Evolutionary conservation across 2,329 filamentous ascomycete genomes (phyloP).

Genomic region (Ampelomyces quisqualis): DNA sequence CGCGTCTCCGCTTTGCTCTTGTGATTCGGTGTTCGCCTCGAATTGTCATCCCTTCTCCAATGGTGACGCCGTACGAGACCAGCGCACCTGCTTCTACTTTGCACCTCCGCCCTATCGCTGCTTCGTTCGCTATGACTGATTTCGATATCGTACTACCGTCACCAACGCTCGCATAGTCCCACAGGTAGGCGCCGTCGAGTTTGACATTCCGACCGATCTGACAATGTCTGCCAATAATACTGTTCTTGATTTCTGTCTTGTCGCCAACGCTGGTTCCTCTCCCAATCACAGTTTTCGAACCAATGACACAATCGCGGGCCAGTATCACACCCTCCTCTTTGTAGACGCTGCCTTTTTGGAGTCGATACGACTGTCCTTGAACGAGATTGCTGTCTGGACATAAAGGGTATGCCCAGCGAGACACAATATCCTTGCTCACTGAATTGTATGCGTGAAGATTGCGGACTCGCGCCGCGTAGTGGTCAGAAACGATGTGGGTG

Average conservation of each 20-base stretch:
- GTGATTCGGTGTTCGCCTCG: slow-evolving; percentile 49
- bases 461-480: slow-evolving; percentile 82
- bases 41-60: slow-evolving; percentile 62
- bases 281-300: slow-evolving; percentile 72
- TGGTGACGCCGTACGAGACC: slow-evolving; percentile 73
- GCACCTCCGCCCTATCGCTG: slow-evolving; percentile 69
- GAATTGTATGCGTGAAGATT: slow-evolving; percentile 89
- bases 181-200: slow-evolving; percentile 79
- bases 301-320: slow-evolving; percentile 69
- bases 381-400: slow-evolving; percentile 87
- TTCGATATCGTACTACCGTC: slow-evolving; percentile 70
- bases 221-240: slow-evolving; percentile 80
- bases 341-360: slow-evolving; percentile 69
- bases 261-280: slow-evolving; percentile 73
- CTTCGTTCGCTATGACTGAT: slow-evolving; percentile 75
- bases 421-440: slow-evolving; percentile 81
- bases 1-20: slow-evolving; percentile 48
- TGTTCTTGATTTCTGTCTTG: slow-evolving; percentile 68
- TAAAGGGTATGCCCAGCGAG: slow-evolving; percentile 83
- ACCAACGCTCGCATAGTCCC: slow-evolving; percentile 78
- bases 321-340: slow-evolving; percentile 76
- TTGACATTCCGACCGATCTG: slow-evolving; percentile 81
- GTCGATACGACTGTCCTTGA: slow-evolving; percentile 72
- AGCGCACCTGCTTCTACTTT: slow-evolving; percentile 71
- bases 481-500: slow-evolving; percentile 76